Evolutionary conservation across 306 rosid genomes (phyloP), one percentile per base, ranked within the genome.

Genomic region (Cicer bijugum): DNA sequence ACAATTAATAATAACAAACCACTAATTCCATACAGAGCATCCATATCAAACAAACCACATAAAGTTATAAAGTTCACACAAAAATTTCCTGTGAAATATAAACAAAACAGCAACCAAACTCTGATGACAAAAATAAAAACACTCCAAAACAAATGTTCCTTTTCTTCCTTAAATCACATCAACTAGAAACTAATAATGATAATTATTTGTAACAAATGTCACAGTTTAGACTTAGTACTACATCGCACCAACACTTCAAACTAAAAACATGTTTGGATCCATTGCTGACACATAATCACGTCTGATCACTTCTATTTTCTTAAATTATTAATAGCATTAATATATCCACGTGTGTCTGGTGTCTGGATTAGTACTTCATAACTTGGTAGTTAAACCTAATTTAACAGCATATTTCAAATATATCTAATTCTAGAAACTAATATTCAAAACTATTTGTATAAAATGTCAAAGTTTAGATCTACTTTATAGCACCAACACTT

Each of bases 21-120:
- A 53, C 28, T 53, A 53, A 53, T 53, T 53, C 59, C 59, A 53
- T 53, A 53, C 17, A 53, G 33, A 53, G 59, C 59, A 53, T 16
- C 11, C 33, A 16, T 12, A 53, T 53, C 12, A 53, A 53, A 0
- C 59, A 16, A 16, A 53, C 59, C 59, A 53, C 33, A 52, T 16
- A 16, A 53, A 16, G 1, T 53, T 5, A 53, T 52, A 52, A 16
- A 15, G 28, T 9, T 52, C 33, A 16, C 5, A 8, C 33, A 50
- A 14, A 53, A 16, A 8, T 3, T 8, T 16, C 28, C 28, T 0
- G 10, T 17, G 33, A 53, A 8, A 52, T 16, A 53, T 17, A 53
- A 53, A 53, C 33, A 16, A 53, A 53, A 53, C 17, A 16, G 0
- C 59, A 53, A 16, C 59, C 23, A 16, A 53, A 16, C 12, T 53